phyloP scores from a whole-genome alignment of 1,139 yeast species.

The Pichia sp. region DNA sequence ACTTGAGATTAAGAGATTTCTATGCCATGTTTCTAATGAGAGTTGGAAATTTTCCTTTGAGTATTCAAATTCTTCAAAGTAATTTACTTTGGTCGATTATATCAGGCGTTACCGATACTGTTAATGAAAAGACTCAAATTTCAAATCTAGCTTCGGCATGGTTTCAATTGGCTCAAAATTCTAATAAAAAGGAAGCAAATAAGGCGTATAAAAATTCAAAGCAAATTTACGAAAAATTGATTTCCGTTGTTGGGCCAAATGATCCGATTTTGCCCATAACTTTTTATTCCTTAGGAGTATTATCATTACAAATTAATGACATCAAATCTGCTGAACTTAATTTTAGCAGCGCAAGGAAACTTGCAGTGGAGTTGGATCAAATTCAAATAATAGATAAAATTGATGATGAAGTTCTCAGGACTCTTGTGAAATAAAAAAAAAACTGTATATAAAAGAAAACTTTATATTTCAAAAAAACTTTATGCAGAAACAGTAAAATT shows the following conservation, averaged over 20 bases:
- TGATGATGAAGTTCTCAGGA: slow-evolving; percentile 30
- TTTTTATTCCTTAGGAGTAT: slow-evolving; percentile 79
- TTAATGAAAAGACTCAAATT: slow-evolving; percentile 17
- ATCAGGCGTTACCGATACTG: slow-evolving; percentile 11
- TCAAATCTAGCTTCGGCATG: slow-evolving; percentile 22
- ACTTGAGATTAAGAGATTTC: slow-evolving; percentile 20
- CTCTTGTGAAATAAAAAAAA: neutral
- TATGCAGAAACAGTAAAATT: neutral
- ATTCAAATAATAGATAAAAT: slow-evolving; percentile 55
- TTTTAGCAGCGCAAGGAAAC: slow-evolving; percentile 60
- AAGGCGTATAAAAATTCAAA: slow-evolving; percentile 14
- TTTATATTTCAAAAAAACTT: too few relatives aligned
- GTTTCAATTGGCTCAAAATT: slow-evolving; percentile 15
- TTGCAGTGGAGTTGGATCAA: slow-evolving; percentile 64
- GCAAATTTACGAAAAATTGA: slow-evolving; percentile 15
- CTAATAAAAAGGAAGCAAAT: slow-evolving; percentile 4
- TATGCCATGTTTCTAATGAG: slow-evolving; percentile 22
- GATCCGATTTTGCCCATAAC: slow-evolving; percentile 68
- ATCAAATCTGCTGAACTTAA: slow-evolving; percentile 51
- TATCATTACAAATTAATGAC: slow-evolving; percentile 51
- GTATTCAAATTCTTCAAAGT: slow-evolving; percentile 11
- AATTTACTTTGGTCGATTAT: slow-evolving; percentile 12
- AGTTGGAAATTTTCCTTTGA: slow-evolving; percentile 9
- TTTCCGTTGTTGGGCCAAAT: slow-evolving; percentile 9
- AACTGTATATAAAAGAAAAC: neutral